Base-by-base conservation (phyloP, 352 stramenopile genomes). In the Plasmopara halstedii region DNA sequence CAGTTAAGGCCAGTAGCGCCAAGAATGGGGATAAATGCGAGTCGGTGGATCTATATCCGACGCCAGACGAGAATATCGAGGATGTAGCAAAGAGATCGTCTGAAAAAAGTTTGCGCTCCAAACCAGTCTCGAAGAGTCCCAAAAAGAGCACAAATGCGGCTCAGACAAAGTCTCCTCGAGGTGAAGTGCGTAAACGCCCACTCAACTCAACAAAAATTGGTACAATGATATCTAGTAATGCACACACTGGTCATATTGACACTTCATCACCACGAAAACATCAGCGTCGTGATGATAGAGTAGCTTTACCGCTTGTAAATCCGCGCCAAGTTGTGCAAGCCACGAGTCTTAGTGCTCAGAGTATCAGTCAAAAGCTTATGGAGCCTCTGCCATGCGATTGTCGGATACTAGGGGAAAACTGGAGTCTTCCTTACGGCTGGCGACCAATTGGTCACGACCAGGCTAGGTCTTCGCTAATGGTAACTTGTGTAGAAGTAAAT, bases 391-490 rank as follows among this genome's bases (percentile, higher is more conserved):
- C 60, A 22, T 59, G 41, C n/a, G 39, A 59, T 37, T 65, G 58
- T 43, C 54, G 60, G 9, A 63, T 54, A 2, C 63, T 69, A 15
- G 78, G 74, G 10, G 35, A 43, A 6, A 89, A 89, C 44, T 54
- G 64, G 14, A 89, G 73, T 37, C 46, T 89, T 41, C 78, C 78
- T 15, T 14, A 61, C 11, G 64, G 56, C 0, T 84, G 70, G 62
- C 33, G 44, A 15, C 22, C 49, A 14, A 14, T 50, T 15, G 20
- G 38, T 37, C 7, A 36, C 33, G 39, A 51, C 8, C 33, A 54
- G 17, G 21, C n/a, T 32, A 23, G 32, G 39, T 4, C n/a, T 39
- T 14, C 48, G 35, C 14, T 19, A 42, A 2, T 20, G 2, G 33
- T 45, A 17, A 8, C 26, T 25, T 48, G 41, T 31, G 42, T 70